A percentile compares a stretch with the other conserved stretches of the same genome.
Evolutionary conservation across 2,329 filamentous ascomycete genomes (phyloP).

Genomic region (Hymenoscyphus fraxineus): DNA sequence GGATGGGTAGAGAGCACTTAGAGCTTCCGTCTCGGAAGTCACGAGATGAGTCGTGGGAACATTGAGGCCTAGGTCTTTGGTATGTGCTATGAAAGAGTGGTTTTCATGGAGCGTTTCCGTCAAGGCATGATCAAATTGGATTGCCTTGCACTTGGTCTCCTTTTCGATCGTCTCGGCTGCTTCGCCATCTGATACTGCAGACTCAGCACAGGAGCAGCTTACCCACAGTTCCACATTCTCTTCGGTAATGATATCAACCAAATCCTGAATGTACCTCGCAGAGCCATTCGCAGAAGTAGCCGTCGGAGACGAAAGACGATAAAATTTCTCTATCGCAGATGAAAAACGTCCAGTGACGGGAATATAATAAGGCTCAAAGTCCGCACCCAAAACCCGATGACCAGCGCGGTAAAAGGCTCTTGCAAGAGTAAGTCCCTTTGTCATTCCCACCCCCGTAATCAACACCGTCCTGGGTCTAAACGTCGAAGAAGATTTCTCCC

Average conservation of each 20-base stretch:
- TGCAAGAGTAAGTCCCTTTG: conserved; percentile 64
- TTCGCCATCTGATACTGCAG: conserved; percentile 62
- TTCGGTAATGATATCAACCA: conserved; percentile 5
- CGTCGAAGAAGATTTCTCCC: conserved; percentile 22
- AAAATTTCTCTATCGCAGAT: conserved; percentile 19
- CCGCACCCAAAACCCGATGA: conserved; percentile 68
- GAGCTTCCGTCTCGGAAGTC: conserved; percentile 48
- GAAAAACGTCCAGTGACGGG: conserved; percentile 26
- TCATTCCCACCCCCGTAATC: conserved; percentile 71
- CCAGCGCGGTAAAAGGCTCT: conserved; percentile 61
- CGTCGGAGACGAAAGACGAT: conserved; percentile 1
- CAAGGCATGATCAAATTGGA: conserved; percentile 58
- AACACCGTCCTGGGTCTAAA: conserved; percentile 49
- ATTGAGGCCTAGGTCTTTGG: conserved; percentile 49
- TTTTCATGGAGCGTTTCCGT: conserved; percentile 61
- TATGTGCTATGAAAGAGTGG: conserved; percentile 59
- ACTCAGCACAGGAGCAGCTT: conserved; percentile 65
- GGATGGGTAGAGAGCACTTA: conserved; percentile 46
- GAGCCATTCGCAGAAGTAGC: not conserved
- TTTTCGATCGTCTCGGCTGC: conserved; percentile 59
- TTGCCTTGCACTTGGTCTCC: conserved; percentile 54
- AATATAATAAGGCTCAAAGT: conserved; percentile 45
- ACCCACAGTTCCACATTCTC: conserved; percentile 14
- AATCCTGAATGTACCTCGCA: conserved; percentile 10
- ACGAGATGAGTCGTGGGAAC: conserved; percentile 53